Evolutionary conservation across 2,329 filamentous ascomycete genomes (phyloP).

Genomic region (Cercospora nicotianae): DNA sequence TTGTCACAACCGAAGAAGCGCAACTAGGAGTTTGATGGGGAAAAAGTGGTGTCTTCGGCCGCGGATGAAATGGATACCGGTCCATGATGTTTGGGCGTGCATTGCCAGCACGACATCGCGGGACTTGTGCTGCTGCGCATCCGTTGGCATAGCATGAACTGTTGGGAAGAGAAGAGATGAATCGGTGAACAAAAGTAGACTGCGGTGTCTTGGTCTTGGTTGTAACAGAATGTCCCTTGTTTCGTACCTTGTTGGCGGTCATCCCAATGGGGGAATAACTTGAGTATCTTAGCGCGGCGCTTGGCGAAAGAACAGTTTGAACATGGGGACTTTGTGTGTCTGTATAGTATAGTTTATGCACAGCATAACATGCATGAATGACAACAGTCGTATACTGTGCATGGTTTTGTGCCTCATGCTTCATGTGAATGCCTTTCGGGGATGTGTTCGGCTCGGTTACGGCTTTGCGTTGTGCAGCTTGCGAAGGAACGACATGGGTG

Average conservation of each 20-base stretch:
- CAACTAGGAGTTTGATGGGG: constrained; percentile 10
- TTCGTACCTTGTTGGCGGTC: constrained; percentile 4
- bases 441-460: not conserved
- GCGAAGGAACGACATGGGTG: not conserved
- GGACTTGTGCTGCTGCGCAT: not conserved
- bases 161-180: not conserved
- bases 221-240: not conserved
- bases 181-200: not conserved
- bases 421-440: not conserved
- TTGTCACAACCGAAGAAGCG: constrained; percentile 37
- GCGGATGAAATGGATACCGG: constrained; percentile 3
- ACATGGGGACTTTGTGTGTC: not conserved
- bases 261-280: not conserved
- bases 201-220: not conserved
- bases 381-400: not conserved
- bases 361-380: not conserved
- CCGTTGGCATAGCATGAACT: not conserved
- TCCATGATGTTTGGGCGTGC: not conserved
- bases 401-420: not conserved
- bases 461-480: not conserved
- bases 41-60: not conserved
- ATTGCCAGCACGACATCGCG: not conserved
- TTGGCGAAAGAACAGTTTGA: not conserved
- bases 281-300: constrained; percentile 6
- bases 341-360: constrained; percentile 3